Conservation (phyloP, 2,329 filamentous ascomycete species). For the Remersonia thermophila region DNA sequence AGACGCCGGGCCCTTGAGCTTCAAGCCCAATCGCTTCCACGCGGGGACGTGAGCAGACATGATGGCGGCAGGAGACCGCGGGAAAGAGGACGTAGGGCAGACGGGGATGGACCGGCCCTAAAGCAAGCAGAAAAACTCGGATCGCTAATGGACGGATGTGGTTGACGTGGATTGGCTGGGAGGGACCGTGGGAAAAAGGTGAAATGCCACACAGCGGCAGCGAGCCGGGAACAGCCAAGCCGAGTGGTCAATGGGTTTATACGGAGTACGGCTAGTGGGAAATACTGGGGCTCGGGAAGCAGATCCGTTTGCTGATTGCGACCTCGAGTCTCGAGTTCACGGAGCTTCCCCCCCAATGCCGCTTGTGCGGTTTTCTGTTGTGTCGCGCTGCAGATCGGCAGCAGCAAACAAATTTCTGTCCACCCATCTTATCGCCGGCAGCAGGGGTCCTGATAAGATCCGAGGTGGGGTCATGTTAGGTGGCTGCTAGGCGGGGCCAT, state of each 20-base stretch:
- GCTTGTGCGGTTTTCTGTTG: too few relatives aligned
- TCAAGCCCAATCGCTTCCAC: conserved; percentile 52
- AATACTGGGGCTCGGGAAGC: conserved; percentile 6
- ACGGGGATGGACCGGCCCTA: conserved; percentile 2
- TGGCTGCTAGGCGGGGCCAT: neutral
- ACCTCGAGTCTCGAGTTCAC: too few relatives aligned
- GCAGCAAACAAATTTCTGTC: conserved; percentile 21
- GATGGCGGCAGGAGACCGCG: conserved; percentile 22
- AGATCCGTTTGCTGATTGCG: too few relatives aligned
- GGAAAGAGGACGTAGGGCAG: conserved; percentile 14
- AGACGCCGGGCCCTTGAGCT: conserved; percentile 39
- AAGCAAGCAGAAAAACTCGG: conserved; percentile 3
- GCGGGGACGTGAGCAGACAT: conserved; percentile 38
- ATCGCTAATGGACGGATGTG: conserved; percentile 2
- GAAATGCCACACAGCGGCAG: conserved; percentile 9
- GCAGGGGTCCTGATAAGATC: conserved; percentile 8
- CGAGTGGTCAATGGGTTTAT: too few relatives aligned
- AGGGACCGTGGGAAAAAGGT: conserved; percentile 11
- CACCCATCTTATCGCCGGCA: conserved; percentile 15
- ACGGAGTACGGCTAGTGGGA: neutral
- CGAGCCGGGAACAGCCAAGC: too few relatives aligned
- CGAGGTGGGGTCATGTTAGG: too few relatives aligned
- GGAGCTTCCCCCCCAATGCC: too few relatives aligned
- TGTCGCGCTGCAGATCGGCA: too few relatives aligned
- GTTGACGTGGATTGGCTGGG: too few relatives aligned